phyloP scores from a whole-genome alignment of 331 rosid species.

The Telfairia occidentalis region DNA sequence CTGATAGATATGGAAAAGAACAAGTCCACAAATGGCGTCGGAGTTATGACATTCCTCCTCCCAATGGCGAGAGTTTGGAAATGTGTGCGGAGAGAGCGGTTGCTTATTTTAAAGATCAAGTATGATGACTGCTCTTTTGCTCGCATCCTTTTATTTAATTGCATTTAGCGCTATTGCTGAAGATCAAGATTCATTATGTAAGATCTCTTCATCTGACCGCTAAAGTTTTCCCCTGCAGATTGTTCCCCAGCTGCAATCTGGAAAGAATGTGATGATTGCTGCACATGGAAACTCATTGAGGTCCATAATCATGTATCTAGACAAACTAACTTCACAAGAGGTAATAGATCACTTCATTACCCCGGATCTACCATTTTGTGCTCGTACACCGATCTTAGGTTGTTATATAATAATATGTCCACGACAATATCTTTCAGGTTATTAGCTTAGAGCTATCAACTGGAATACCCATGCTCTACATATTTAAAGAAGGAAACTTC shows the following conservation, averaged over 20 bases:
- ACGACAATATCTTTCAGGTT: constrained; percentile 34
- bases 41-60: constrained; percentile 90
- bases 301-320: constrained; percentile 96
- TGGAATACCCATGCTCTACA: constrained; percentile 98
- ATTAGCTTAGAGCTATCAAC: constrained; percentile 91
- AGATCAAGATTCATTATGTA: neutral
- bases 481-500: constrained; percentile 83
- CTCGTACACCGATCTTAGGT: neutral
- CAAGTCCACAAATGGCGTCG: constrained; percentile 98
- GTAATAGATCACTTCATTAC: constrained; percentile 18
- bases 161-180: neutral
- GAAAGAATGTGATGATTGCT: constrained; percentile 93
- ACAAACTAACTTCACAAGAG: constrained; percentile 94
- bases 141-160: neutral
- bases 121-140: constrained; percentile 18
- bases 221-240: constrained; percentile 43
- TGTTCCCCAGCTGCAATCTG: constrained; percentile 78
- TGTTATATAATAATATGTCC: neutral
- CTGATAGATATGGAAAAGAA: constrained; percentile 90
- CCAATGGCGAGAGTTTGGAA: constrained; percentile 97
- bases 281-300: constrained; percentile 98
- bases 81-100: constrained; percentile 99
- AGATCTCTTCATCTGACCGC: constrained; percentile 17
- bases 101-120: constrained; percentile 90
- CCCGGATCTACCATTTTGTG: constrained; percentile 4